Percentiles rank a stretch among this genome's conserved stretches.
These are phyloP conservation scores for Cetradonia linearis DNA, from an alignment of 495 filamentous ascomycete genomes.

Conservation along the genomic window DNA sequence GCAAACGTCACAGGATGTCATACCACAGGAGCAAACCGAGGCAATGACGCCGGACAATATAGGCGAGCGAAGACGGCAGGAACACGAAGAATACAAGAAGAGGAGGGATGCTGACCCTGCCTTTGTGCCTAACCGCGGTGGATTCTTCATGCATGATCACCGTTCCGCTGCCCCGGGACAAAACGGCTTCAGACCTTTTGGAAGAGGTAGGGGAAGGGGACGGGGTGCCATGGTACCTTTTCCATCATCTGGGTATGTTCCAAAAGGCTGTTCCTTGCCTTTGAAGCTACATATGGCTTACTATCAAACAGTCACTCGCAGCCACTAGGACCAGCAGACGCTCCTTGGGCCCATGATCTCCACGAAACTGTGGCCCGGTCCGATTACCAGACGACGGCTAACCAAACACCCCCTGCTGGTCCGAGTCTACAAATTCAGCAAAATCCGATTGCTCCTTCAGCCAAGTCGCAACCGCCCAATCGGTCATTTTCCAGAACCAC, in stretches of 20 bases:
- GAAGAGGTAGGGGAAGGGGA: conserved; percentile 5
- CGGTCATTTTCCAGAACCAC: conserved; percentile 57
- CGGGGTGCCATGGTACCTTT: not conserved
- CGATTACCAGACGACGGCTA: conserved; percentile 32
- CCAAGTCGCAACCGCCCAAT: conserved; percentile 46
- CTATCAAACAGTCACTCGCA: conserved; percentile 33
- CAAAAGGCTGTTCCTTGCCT: not conserved
- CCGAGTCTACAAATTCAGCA: conserved; percentile 20
- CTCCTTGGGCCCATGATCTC: conserved; percentile 88
- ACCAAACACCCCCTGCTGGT: conserved; percentile 7
- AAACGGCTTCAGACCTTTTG: conserved; percentile 26
- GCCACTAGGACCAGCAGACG: conserved; percentile 49
- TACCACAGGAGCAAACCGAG: conserved; percentile 26
- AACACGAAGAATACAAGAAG: conserved; percentile 84
- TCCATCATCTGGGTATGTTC: conserved; percentile 27
- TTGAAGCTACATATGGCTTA: conserved; percentile 17
- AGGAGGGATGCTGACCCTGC: conserved; percentile 82
- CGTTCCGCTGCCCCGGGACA: conserved; percentile 47
- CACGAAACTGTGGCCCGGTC: conserved; percentile 66
- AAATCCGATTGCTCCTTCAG: conserved; percentile 35
- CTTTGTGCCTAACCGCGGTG: conserved; percentile 88
- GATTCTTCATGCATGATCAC: conserved; percentile 47
- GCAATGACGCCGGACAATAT: conserved; percentile 36
- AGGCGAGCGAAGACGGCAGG: conserved; percentile 62
- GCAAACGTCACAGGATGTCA: conserved; percentile 28